Evolutionary conservation across 768 basidiomycete species (phyloP), one percentile per base, ranked within the genome.

Genomic region (Gloeostereum incarnatum): DNA sequence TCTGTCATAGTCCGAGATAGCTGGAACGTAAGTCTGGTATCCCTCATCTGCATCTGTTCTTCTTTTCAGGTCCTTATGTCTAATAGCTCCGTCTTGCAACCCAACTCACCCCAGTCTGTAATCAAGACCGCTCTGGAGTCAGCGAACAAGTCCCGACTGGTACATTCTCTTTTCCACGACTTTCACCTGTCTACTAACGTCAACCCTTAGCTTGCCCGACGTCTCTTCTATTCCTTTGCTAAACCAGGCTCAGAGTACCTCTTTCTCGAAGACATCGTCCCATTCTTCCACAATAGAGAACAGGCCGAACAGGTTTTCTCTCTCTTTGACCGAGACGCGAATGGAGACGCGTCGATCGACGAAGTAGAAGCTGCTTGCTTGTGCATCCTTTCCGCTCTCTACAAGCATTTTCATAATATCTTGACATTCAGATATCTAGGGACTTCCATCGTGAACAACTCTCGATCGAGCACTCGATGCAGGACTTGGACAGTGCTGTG

Each of bases 401-500:
- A 27, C 26, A 13, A 31, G 38, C 18, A 16, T 34, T 37, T 38
- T 45, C 18, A 43, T 26, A 34, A n/a, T n/a, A n/a, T n/a, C n/a
- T 27, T 43, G 41, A 38, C 25, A 24, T 36, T n/a, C 5, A n/a
- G n/a, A n/a, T n/a, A 47, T 47, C 39, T 39, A 81, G 85, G 57
- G 81, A 87, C 27, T 71, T 88, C 41, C 90, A 93, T 53, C 73
- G 88, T 21, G 91, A 96, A 52, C 78, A 90, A 42, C 60, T 89
- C 26, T 81, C 82, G 14, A 75, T 96, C 31, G 81, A 86, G 43
- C 79, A 82, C 52, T 84, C 81, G 4, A 88, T 96, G 89, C 70
- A 78, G 31, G 88, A 93, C 58, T 63, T 93, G 35, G 91, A 93
- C 57, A 87, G 83, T 36, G 91, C 91, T 4, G 89, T 93, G 10